Evolutionary conservation across 129 eudicot species (phyloP).

Genomic region (Flaveria bidentis): DNA sequence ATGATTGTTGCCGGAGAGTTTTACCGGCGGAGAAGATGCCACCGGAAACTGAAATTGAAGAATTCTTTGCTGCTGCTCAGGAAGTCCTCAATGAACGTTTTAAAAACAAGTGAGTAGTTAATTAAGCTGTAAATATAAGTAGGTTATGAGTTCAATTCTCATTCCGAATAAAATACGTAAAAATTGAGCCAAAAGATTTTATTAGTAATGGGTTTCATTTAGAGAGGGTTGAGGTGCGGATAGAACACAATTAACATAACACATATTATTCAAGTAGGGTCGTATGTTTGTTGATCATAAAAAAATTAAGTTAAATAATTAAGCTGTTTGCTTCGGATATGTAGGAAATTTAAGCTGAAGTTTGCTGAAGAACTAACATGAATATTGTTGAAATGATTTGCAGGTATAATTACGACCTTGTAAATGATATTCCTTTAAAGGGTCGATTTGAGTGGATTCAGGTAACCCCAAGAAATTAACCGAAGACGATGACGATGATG

Average conservation of each 20-base stretch:
- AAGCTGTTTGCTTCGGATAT: background rate
- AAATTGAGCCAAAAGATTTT: too few species aligned
- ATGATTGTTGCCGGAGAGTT: slow-evolving; percentile 39
- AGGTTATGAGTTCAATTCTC: too few species aligned
- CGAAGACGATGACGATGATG: background rate
- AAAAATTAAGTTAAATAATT: background rate
- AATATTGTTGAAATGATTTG: background rate
- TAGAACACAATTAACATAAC: too few species aligned
- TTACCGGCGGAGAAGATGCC: slow-evolving; percentile 54
- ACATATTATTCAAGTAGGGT: too few species aligned
- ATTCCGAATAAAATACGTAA: too few species aligned
- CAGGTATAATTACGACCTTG: slow-evolving; percentile 85
- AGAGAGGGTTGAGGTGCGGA: too few species aligned
- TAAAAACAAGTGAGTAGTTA: slow-evolving; percentile 50
- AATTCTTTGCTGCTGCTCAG: slow-evolving; percentile 65
- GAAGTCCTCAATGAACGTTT: slow-evolving; percentile 52
- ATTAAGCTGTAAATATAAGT: background rate
- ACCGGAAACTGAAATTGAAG: slow-evolving; percentile 66
- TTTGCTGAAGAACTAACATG: background rate
- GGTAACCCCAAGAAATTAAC: slow-evolving; percentile 40
- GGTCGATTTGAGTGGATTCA: slow-evolving; percentile 85
- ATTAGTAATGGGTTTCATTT: too few species aligned
- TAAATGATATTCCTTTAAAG: slow-evolving; percentile 66
- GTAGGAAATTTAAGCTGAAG: background rate
- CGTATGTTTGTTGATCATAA: too few species aligned